These are phyloP conservation scores for Neurospora cerealis DNA, from an alignment of 495 filamentous ascomycete genomes.

Conservation along the genomic window DNA sequence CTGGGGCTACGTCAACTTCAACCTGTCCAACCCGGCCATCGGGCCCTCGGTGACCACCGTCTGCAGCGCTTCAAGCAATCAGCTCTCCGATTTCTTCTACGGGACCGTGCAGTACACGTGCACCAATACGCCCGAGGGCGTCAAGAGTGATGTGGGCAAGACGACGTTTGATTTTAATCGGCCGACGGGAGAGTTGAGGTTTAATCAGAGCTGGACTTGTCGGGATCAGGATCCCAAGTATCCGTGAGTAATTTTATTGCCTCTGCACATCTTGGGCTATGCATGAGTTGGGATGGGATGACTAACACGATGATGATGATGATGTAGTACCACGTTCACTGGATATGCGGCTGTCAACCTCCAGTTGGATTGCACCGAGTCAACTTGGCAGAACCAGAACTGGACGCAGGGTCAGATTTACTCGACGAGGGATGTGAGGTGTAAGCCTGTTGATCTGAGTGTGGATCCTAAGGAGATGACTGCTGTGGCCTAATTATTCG, in stretches of 20 bases:
- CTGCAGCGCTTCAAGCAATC: constrained; percentile 31
- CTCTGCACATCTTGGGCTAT: neutral
- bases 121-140: constrained; percentile 2
- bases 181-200: constrained; percentile 16
- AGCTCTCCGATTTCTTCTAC: constrained; percentile 36
- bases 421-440: constrained; percentile 24
- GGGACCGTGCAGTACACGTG: constrained; percentile 30
- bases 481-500: constrained; percentile 21
- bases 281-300: too few relatives aligned
- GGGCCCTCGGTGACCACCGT: constrained; percentile 10
- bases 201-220: constrained; percentile 38
- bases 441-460: constrained; percentile 17
- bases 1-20: constrained; percentile 31
- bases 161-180: constrained; percentile 28
- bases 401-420: constrained; percentile 34
- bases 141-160: neutral
- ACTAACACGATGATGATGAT: constrained; percentile 1
- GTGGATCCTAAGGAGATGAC: constrained; percentile 23
- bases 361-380: constrained; percentile 25
- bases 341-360: constrained; percentile 24
- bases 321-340: constrained; percentile 23
- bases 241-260: constrained; percentile 23
- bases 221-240: constrained; percentile 24
- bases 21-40: constrained; percentile 32
- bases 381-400: constrained; percentile 27